Conservation (phyloP, 371 early-diverging fungal species). For the Mortierella sp. region DNA sequence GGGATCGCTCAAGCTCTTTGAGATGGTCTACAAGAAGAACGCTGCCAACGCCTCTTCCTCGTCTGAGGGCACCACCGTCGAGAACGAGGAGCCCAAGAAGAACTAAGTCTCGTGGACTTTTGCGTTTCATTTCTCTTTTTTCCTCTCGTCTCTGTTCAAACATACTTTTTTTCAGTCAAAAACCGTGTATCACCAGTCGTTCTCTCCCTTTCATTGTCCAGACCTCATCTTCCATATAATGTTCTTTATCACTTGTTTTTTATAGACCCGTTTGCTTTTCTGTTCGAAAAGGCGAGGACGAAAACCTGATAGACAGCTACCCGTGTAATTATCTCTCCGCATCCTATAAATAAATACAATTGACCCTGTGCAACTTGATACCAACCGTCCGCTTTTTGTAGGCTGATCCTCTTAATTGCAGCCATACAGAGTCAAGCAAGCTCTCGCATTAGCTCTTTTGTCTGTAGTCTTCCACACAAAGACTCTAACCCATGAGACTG, state of each 20-base stretch:
- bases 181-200: constrained; percentile 32
- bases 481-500: no score
- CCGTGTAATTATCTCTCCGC: constrained; percentile 23
- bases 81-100: constrained; percentile 56
- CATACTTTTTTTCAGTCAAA: not conserved
- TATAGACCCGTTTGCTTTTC: not conserved
- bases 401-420: no score
- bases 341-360: no score
- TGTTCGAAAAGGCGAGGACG: not conserved
- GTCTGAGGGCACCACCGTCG: constrained; percentile 57
- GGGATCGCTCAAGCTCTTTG: constrained; percentile 92
- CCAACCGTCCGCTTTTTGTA: no score
- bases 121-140: constrained; percentile 6
- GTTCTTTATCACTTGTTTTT: constrained; percentile 7
- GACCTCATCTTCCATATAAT: constrained; percentile 10
- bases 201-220: not conserved
- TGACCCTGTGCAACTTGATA: no score
- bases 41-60: constrained; percentile 47
- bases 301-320: constrained; percentile 10
- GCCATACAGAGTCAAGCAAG: no score
- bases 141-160: constrained; percentile 5
- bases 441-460: no score
- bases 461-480: no score
- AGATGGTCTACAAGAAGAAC: constrained; percentile 94
- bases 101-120: constrained; percentile 26